Evolutionary conservation across 2,329 filamentous ascomycete genomes (phyloP).

Genomic region (Exserohilum rostratum): DNA sequence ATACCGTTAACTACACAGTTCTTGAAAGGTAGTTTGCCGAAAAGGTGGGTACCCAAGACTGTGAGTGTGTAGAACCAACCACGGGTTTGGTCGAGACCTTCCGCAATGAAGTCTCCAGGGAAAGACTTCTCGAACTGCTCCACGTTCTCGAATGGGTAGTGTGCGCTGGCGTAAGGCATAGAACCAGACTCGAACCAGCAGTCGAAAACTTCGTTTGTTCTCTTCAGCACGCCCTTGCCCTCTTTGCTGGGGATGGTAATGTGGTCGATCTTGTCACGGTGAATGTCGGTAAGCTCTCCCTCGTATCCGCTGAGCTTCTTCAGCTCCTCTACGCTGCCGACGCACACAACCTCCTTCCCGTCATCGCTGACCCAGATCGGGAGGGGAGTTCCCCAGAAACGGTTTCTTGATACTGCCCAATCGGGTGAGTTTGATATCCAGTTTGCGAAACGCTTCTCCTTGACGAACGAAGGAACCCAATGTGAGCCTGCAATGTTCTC

Average conservation of each 20-base stretch:
- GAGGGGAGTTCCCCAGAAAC: conserved; percentile 94
- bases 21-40: conserved; percentile 84
- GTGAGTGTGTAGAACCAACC: conserved; percentile 97
- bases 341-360: conserved; percentile 80
- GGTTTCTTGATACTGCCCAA: conserved; percentile 93
- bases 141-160: conserved; percentile 90
- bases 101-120: conserved; percentile 92
- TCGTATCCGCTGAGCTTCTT: conserved; percentile 84
- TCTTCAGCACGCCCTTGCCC: conserved; percentile 81
- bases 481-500: conserved; percentile 86
- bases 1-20: conserved; percentile 98
- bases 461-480: conserved; percentile 90
- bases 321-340: conserved; percentile 84
- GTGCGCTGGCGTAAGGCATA: conserved; percentile 90
- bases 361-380: conserved; percentile 93
- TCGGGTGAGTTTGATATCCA: conserved; percentile 92
- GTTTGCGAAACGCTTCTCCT: conserved; percentile 86
- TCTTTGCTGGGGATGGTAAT: conserved; percentile 92
- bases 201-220: conserved; percentile 89
- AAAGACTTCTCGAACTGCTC: conserved; percentile 81
- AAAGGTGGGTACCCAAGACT: conserved; percentile 86
- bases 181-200: conserved; percentile 97
- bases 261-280: conserved; percentile 89
- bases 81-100: conserved; percentile 90
- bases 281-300: conserved; percentile 82